Evolutionary conservation across 2,329 filamentous ascomycete species (phyloP), one percentile per base, ranked within the genome.

Genomic region (Moelleriella libera): DNA sequence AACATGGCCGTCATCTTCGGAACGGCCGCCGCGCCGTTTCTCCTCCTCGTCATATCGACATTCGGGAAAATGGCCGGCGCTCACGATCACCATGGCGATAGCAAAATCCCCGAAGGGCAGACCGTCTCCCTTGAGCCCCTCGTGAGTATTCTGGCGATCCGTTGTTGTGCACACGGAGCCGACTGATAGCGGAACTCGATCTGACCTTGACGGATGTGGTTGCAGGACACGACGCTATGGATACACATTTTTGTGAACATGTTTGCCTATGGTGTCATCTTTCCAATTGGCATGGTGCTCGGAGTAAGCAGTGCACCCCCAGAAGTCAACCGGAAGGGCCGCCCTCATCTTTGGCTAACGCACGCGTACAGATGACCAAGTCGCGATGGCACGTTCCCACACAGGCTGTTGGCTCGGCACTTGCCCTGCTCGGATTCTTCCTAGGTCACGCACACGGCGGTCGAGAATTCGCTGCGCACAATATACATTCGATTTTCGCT

Each of bases 301-400:
- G 90, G 90, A 50, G 86, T 92, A 78, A 58, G 83, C n/a, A 31
- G 5, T 9, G 3, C 14, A 12, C 4, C 41, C 30, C 32, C 28
- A 31, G n/a, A 11, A n/a, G 5, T 11, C 30, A 29, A 42, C 34
- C 8, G 14, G 11, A 30, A 29, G 21, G 5, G n/a, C 12, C 9
- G 11, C 10, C 6, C 8, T 11, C 7, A 21, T 32, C 2, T 9
- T 32, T 4, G 32, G 29, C 37, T 50, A 44, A 50, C 45, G 30
- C 14, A 40, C 41, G 6, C 5, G 30, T 6, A 21, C 62, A 94
- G 83, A 89, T 98, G 50, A 80, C 85, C 54, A 88, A 87, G 52
- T 94, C 83, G 51, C 80, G 86, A 66, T 97, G 88, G 87, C 92
- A 98, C 68, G 90, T 97, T 46, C 90, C 92, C 6, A 70, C 88